These are phyloP conservation scores for Carex kokanica DNA, from an alignment of 176 grass and related monocot species.

Conservation along the genomic window DNA sequence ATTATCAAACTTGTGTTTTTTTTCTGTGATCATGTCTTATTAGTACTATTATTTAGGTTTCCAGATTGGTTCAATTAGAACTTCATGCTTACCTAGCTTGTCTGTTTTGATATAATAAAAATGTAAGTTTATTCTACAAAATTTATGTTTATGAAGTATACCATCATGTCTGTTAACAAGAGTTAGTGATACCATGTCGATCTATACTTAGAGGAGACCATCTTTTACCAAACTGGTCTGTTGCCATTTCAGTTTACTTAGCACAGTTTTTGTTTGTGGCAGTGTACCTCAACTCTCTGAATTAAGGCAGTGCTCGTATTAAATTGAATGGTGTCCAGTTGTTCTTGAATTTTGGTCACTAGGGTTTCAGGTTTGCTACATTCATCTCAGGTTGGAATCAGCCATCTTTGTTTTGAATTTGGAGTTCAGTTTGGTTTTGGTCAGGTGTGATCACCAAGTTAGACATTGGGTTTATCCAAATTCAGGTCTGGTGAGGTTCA, in stretches of 20 bases:
- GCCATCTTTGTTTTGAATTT: not conserved
- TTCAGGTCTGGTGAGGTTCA: not conserved
- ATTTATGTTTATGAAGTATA: not conserved
- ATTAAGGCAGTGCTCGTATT: not conserved
- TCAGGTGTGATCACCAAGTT: not conserved
- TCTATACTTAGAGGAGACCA: not conserved
- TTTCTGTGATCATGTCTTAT: not conserved
- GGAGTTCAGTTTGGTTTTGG: not conserved
- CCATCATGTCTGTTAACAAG: not conserved
- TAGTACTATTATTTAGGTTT: not conserved
- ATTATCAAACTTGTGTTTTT: not conserved
- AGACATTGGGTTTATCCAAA: not conserved
- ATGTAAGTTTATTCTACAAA: not conserved
- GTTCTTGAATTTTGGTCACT: not conserved
- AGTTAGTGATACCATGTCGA: not conserved
- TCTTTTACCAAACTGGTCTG: not conserved
- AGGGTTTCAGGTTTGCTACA: not conserved
- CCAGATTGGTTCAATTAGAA: not conserved
- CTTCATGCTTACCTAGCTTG: not conserved
- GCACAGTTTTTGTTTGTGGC: not conserved
- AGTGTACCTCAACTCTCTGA: not conserved
- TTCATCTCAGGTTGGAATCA: not conserved
- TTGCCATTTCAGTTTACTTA: not conserved
- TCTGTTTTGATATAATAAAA: not conserved
- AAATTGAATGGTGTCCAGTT: not conserved